Conservation (phyloP, 768 basidiomycete genomes). For the Agrocybe pediades region DNA sequence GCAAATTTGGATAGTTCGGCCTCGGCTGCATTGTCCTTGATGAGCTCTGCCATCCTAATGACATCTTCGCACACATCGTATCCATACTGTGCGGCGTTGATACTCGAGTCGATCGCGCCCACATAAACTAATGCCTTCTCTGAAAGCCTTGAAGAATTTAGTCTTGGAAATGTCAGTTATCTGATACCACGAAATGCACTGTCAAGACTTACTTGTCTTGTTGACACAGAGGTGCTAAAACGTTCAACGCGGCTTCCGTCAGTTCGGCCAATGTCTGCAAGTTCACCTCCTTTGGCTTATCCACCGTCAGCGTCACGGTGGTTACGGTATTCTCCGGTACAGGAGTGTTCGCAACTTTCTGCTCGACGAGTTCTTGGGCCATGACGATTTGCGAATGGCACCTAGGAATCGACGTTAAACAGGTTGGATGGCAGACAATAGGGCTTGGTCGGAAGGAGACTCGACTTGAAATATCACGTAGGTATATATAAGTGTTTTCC, state of each 20-base stretch:
- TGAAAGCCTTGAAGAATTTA: neutral
- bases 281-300: neutral
- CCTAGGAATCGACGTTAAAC: too few species aligned
- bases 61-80: neutral
- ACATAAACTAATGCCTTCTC: neutral
- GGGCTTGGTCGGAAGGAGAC: too few species aligned
- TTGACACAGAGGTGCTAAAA: neutral
- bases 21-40: neutral
- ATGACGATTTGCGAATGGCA: too few species aligned
- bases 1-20: neutral
- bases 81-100: conserved; percentile 6
- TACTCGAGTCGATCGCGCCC: conserved; percentile 1
- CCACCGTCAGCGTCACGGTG: neutral
- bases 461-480: too few species aligned
- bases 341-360: too few species aligned
- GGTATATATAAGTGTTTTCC: too few species aligned
- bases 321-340: neutral
- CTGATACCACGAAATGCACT: too few species aligned
- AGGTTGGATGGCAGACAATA: too few species aligned
- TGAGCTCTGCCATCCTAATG: neutral
- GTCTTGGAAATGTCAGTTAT: too few species aligned
- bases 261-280: neutral
- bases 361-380: too few species aligned
- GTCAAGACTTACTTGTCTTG: neutral
- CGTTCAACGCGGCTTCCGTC: neutral